Percentiles rank a stretch among this genome's conserved stretches.
These are phyloP conservation scores for Solanum paucissectum DNA, from an alignment of 257 asterid genomes.

Conservation along the genomic window DNA sequence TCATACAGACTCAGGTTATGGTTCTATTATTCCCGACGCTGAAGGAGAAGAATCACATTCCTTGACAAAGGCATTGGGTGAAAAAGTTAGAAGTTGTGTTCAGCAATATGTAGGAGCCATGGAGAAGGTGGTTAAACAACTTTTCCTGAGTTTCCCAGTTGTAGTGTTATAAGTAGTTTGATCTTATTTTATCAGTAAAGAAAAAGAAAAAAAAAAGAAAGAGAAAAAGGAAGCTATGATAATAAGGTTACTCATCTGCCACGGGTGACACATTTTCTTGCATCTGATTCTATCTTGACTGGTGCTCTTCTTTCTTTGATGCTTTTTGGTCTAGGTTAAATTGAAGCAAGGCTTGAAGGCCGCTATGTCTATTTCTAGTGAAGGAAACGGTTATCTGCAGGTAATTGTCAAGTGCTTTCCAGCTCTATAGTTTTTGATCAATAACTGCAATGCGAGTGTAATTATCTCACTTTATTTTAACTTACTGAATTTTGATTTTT, in stretches of 20 bases:
- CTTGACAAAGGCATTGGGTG: constrained; percentile 59
- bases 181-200: background rate
- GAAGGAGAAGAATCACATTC: constrained; percentile 63
- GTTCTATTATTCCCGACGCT: constrained; percentile 77
- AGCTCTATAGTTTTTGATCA: background rate
- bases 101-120: constrained; percentile 73
- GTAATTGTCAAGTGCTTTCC: constrained; percentile 26
- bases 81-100: constrained; percentile 52
- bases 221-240: background rate
- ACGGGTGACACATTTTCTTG: background rate
- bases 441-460: background rate
- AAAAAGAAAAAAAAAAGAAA: background rate
- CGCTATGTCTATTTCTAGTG: constrained; percentile 86
- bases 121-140: constrained; percentile 65
- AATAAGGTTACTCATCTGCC: background rate
- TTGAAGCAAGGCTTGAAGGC: constrained; percentile 88
- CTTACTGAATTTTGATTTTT: background rate
- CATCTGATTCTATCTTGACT: background rate
- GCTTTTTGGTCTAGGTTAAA: constrained; percentile 48
- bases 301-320: background rate
- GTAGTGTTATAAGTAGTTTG: background rate
- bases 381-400: constrained; percentile 91
- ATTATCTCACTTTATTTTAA: background rate
- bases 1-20: constrained; percentile 72
- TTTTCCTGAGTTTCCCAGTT: background rate